phyloP scores from a whole-genome alignment of 768 basidiomycete species.

The Termitomyces sp. region DNA sequence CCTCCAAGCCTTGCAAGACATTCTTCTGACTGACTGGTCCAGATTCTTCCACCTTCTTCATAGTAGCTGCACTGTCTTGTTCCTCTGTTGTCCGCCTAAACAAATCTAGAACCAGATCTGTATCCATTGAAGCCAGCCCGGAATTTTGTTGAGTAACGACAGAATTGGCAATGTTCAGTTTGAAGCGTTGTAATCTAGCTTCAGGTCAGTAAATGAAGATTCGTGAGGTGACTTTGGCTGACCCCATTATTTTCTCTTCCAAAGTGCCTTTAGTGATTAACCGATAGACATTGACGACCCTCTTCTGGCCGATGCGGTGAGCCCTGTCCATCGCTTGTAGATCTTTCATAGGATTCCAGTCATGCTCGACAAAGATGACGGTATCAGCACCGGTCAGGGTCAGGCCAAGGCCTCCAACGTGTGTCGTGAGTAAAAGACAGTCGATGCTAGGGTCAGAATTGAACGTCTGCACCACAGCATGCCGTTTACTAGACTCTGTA shows the following conservation, averaged over 20 bases:
- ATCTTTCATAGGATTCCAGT: slow-evolving; percentile 99
- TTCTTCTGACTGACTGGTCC: slow-evolving; percentile 76
- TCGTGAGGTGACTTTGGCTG: slow-evolving; percentile 23
- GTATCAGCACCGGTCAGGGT: slow-evolving; percentile 98
- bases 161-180: slow-evolving; percentile 95
- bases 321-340: slow-evolving; percentile 99
- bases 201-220: slow-evolving; percentile 5
- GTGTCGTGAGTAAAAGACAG: slow-evolving; percentile 91
- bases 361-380: slow-evolving; percentile 98
- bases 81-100: slow-evolving; percentile 84
- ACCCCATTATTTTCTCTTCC: slow-evolving; percentile 99
- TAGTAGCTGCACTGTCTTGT: slow-evolving; percentile 52
- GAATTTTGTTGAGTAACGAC: slow-evolving; percentile 98
- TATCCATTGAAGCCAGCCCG: slow-evolving; percentile 92
- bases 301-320: slow-evolving; percentile 97
- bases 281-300: slow-evolving; percentile 98
- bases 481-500: slow-evolving; percentile 91
- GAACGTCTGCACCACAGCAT: slow-evolving; percentile 97
- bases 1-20: slow-evolving; percentile 85
- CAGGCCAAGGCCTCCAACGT: slow-evolving; percentile 93
- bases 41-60: slow-evolving; percentile 51
- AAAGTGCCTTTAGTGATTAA: slow-evolving; percentile 95
- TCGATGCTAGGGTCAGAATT: slow-evolving; percentile 98
- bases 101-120: slow-evolving; percentile 92
- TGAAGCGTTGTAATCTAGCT: slow-evolving; percentile 91